Conservation (phyloP, 2,329 filamentous ascomycete species). For the Fulvia fulva region DNA sequence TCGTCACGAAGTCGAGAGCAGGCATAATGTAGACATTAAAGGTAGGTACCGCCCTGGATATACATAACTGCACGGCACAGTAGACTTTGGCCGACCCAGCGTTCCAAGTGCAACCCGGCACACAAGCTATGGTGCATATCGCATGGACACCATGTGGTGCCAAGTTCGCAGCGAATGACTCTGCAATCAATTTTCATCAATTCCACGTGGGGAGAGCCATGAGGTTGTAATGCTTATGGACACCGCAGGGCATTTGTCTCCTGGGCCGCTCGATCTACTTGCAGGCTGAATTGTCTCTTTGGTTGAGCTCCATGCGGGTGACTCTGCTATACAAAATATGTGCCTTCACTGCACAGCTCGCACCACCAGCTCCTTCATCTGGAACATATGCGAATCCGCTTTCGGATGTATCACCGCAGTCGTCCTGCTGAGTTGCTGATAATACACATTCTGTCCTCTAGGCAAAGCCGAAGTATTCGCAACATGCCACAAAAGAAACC, state of each 20-base stretch:
- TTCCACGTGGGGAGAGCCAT: neutral
- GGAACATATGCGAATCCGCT: slow-evolving; percentile 15
- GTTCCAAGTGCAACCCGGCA: no score
- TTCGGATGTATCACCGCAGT: neutral
- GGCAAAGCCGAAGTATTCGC: slow-evolving; percentile 4
- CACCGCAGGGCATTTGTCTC: neutral
- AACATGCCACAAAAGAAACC: slow-evolving; percentile 6
- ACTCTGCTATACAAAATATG: neutral
- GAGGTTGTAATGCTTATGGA: neutral
- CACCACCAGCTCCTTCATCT: neutral
- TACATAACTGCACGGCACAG: no score
- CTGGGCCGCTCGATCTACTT: no score
- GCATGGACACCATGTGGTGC: no score
- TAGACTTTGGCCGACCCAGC: no score
- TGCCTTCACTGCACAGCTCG: neutral
- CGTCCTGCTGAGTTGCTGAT: neutral
- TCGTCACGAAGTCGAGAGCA: no score
- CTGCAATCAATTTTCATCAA: neutral
- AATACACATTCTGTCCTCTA: slow-evolving; percentile 6
- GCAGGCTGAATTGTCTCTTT: no score
- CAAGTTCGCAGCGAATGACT: no score
- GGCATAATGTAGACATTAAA: no score
- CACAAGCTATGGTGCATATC: no score
- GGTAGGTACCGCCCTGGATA: no score
- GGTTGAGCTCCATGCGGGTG: no score